Base-by-base conservation (phyloP, 2,329 filamentous ascomycete genomes). In the Fusarium tricinctum region DNA sequence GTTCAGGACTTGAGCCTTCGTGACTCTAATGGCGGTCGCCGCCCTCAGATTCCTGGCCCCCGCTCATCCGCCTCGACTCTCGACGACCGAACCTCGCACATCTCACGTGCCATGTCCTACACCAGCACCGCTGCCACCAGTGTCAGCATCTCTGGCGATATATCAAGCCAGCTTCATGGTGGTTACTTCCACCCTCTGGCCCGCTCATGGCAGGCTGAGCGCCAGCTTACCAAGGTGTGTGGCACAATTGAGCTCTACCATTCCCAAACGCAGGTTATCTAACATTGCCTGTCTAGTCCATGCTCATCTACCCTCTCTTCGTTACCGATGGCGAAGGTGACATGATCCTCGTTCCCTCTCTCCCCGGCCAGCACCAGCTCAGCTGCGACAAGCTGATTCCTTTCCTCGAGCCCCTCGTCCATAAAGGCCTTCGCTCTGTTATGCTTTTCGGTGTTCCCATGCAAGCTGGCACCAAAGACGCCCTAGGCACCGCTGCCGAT, bases 301-400 rank as follows among this genome's bases (percentile, higher is more conserved):
- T 98, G 96, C 91, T 99, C 75, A 97, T 99, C 76, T 98, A 97
- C 81, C 96, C 96, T 14, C 87, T 99, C 71, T 99, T 99, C 83
- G 89, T 99, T 70, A 97, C 96, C 75, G 96, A 99, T 80, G 89
- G 92, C 76, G 92, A 95, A 35, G 93, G 98, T 75, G 95, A 98
- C 82, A 92, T 97, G 82, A 92, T 91, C 15, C 85, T 92, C 17
- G 97, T 99, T 58, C 91, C 94, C 50, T 97, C 94, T 20, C 88
- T 99, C 6, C 96, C 96, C 2, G 93, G 94, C 78, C 95, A 98
- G 80, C 85, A 91, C 80, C 94, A 95, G 75, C 90, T 94, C 63
- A 95, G 96, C 66, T 78, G 98, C 76, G 97, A 97, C 84, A 92
- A 90, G 73, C 79, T 98, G 60, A 85, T 97, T 8, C 88, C 93